These are phyloP conservation scores for Serpula lacrymans DNA, from an alignment of 768 basidiomycete species.

Conservation along the genomic window DNA sequence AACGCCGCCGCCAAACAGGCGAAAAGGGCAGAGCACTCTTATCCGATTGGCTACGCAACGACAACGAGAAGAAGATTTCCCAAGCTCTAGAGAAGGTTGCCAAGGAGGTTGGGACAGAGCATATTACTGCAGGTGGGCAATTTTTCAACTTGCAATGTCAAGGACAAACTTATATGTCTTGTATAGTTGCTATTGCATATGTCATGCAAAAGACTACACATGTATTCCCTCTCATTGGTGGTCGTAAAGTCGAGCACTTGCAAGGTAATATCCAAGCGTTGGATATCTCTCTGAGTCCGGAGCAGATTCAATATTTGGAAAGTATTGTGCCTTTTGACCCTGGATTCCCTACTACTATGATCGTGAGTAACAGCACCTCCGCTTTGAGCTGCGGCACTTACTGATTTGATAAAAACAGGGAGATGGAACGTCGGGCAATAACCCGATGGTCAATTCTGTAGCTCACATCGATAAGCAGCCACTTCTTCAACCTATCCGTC, in stretches of 20 bases:
- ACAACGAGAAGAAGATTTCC: slow-evolving; percentile 38
- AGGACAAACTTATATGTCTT: no score
- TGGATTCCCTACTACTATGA: slow-evolving; percentile 30
- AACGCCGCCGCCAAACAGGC: slow-evolving; percentile 14
- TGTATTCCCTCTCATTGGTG: slow-evolving; percentile 34
- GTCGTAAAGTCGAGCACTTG: slow-evolving; percentile 36
- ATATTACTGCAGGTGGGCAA: slow-evolving; percentile 42
- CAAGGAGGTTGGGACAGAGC: slow-evolving; percentile 41
- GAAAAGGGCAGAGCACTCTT: slow-evolving; percentile 21
- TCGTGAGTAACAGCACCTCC: slow-evolving; percentile 18
- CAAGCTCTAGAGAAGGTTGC: slow-evolving; percentile 47
- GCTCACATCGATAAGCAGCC: slow-evolving; percentile 8
- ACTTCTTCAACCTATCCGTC: slow-evolving; percentile 1
- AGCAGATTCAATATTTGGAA: slow-evolving; percentile 32
- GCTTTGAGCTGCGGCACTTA: not conserved
- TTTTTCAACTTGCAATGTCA: no score
- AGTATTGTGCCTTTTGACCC: slow-evolving; percentile 25
- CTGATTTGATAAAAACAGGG: slow-evolving; percentile 1
- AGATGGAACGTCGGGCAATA: slow-evolving; percentile 1
- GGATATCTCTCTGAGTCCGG: slow-evolving; percentile 25
- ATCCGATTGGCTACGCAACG: slow-evolving; percentile 42
- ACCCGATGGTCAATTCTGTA: not conserved
- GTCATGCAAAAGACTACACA: slow-evolving; percentile 38
- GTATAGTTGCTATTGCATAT: slow-evolving; percentile 34
- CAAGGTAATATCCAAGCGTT: slow-evolving; percentile 34